Evolutionary conservation across 2,329 filamentous ascomycete genomes (phyloP), one percentile per base, ranked within the genome.

Genomic region (Aspergillus sergii): DNA sequence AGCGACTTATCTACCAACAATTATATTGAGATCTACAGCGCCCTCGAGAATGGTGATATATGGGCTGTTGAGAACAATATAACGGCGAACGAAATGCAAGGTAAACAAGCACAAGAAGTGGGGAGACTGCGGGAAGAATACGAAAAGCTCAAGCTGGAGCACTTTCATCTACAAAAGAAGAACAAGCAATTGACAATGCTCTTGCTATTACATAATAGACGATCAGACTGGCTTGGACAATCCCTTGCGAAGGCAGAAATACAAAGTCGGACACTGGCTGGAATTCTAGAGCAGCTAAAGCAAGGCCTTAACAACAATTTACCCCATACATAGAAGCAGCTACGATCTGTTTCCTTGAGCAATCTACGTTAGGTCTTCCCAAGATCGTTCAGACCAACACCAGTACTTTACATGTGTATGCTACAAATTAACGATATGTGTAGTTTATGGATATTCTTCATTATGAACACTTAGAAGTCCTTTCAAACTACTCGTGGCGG

Each of bases 1-100:
- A 57, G 36, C 10, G 36, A 57, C 19, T 41, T 57, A 10, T 57
- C 55, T 41, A 57, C 39, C 16, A 57, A 57, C 10, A 43, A 43
- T n/a, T 57, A 57, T 45, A 30, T 57, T 3, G 32, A 57, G 11
- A 57, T 57, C 28, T 30, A 28, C 10, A 41, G 10, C 6, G 36
- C 23, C 12, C 39, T 57, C 11, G n/a, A 28, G 21, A 36, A 45
- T 10, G 23, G 36, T 10, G 1, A 57, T 41, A 32, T 57, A 19
- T 57, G 36, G 39, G 55, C 55, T 30, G 23, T 45, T 30, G 9
- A 45, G 41, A 7, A 45, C 10, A 8, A 21, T 45, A 16, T 10
- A 45, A 45, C 19, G 19, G 41, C n/a, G 41, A 45, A 45, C 26
- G 26, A 19, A 45, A 45, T 8, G 9, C 19, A 21, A 21, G 5